Percentiles rank a stretch among this genome's conserved stretches.
phyloP scores from a whole-genome alignment of 768 basidiomycete species.

The Russula griseocarnosa region DNA sequence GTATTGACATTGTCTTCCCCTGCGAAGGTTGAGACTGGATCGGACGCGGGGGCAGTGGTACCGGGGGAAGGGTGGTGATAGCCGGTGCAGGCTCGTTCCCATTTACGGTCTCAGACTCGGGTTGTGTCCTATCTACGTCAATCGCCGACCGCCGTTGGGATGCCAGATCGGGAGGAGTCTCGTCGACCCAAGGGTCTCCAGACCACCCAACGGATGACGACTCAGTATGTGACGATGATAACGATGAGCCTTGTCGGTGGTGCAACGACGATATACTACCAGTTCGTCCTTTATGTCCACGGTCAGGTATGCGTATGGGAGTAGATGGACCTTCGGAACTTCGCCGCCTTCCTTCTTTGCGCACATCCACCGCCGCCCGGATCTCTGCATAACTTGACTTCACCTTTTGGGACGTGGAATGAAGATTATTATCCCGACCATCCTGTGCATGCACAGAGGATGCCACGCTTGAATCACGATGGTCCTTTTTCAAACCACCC shows the following conservation, averaged over 20 bases:
- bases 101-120: neutral
- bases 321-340: constrained; percentile 30
- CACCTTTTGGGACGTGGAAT: constrained; percentile 13
- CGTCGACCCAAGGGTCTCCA: constrained; percentile 5
- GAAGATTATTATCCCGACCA: constrained; percentile 5
- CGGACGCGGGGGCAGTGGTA: constrained; percentile 37
- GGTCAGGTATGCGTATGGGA: constrained; percentile 38
- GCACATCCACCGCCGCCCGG: constrained; percentile 68
- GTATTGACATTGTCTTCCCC: constrained; percentile 80
- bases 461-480: constrained; percentile 31
- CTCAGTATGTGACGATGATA: constrained; percentile 32
- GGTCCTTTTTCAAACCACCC: constrained; percentile 59
- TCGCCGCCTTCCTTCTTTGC: constrained; percentile 41
- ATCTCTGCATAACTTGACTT: constrained; percentile 70
- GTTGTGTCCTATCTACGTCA: constrained; percentile 12
- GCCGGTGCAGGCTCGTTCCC: neutral
- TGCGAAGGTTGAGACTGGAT: constrained; percentile 72
- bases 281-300: constrained; percentile 32
- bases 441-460: constrained; percentile 28
- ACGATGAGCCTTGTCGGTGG: constrained; percentile 28
- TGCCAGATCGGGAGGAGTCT: constrained; percentile 1
- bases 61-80: constrained; percentile 6
- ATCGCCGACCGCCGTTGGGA: neutral
- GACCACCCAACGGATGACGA: constrained; percentile 27
- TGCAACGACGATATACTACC: constrained; percentile 31